Evolutionary conservation across 371 early-diverging fungal species (phyloP).

Genomic region (Apophysomyces ossiformis): DNA sequence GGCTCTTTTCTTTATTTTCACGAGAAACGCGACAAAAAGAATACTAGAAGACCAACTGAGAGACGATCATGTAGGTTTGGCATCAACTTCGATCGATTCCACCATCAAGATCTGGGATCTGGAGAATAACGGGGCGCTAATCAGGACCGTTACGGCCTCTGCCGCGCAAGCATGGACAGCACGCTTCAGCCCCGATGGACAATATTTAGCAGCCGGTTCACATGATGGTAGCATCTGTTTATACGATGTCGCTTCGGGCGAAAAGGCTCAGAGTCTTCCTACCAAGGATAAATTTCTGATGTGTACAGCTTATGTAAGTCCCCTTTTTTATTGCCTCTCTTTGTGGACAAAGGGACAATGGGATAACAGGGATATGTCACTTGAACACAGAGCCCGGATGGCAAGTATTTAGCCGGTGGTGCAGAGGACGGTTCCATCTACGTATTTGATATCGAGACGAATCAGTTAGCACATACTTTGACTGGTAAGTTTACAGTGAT

Average conservation of each 20-base stretch:
- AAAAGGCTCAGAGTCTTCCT: conserved; percentile 62
- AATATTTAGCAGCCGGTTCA: conserved; percentile 74
- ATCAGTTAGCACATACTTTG: conserved; percentile 68
- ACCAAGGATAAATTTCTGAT: conserved; percentile 79
- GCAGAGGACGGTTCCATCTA: conserved; percentile 79
- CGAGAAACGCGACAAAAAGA: neutral
- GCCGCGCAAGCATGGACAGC: conserved; percentile 81
- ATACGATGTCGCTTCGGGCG: conserved; percentile 70
- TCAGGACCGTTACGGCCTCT: conserved; percentile 68
- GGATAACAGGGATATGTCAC: neutral
- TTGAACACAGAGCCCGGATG: conserved; percentile 71
- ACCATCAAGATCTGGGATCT: conserved; percentile 84
- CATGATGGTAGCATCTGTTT: conserved; percentile 74
- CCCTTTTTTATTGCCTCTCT: neutral
- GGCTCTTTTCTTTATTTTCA: neutral
- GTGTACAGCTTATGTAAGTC: conserved; percentile 76
- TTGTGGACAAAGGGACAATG: too few species aligned
- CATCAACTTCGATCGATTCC: conserved; percentile 80
- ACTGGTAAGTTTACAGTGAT: conserved; percentile 51
- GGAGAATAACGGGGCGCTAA: conserved; percentile 42
- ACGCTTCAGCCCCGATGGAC: conserved; percentile 75
- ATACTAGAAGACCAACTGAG: neutral
- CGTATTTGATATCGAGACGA: conserved; percentile 74
- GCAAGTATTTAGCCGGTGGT: conserved; percentile 75
- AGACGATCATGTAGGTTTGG: conserved; percentile 51